Base-by-base conservation (phyloP, 2,329 filamentous ascomycete genomes). In the Exophiala sideris region DNA sequence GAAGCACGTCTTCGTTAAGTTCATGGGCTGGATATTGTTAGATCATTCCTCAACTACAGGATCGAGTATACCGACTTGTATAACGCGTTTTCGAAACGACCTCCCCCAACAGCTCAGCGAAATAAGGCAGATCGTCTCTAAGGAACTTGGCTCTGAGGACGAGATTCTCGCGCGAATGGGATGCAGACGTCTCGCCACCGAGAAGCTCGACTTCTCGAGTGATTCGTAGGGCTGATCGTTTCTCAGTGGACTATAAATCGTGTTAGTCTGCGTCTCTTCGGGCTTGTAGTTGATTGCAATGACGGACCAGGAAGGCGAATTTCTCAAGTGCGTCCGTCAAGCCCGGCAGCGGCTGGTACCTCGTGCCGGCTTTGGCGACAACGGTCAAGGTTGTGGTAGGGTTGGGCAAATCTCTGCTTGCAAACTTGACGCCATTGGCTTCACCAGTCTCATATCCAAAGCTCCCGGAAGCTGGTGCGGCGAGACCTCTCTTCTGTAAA, bases 91-190 rank as follows among this genome's bases (percentile, higher is more conserved):
- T 79, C 58, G 87, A 85, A 68, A 94, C 81, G 67, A 96, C 88
- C 80, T 99, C 95, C 69, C 87, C 90, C 65, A 99, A 83, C 63
- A 99, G 82, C 80, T 99, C 94, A 68, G 91, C 84, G 74, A 96
- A 99, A 83, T 97, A 99, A 65, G 94, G 94, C 64, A 99, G 85
- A 72, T 99, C 91, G 71, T 94, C 86, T 71, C 90, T 86, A 64
- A 99, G 84, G 82, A 99, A 99, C 79, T 88, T 95, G 71, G 94
- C 89, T 75, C 92, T 86, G 68, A 99, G 78, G 57, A 99, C 85
- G 61, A 99, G 78, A 70, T 91, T 91, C 80, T 99, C 94, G 70
- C 92, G 88, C 66, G 90, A 91, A 78, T 96, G 91, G 75, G 88
- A 89, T 63, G 92, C 81, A 66, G 79, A 82, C 77, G 97, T 85